A percentile compares a stretch with the other conserved stretches of the same genome.
Evolutionary conservation across 306 rosid species (phyloP).

Genomic region (Herpetospermum pedunculosum): DNA sequence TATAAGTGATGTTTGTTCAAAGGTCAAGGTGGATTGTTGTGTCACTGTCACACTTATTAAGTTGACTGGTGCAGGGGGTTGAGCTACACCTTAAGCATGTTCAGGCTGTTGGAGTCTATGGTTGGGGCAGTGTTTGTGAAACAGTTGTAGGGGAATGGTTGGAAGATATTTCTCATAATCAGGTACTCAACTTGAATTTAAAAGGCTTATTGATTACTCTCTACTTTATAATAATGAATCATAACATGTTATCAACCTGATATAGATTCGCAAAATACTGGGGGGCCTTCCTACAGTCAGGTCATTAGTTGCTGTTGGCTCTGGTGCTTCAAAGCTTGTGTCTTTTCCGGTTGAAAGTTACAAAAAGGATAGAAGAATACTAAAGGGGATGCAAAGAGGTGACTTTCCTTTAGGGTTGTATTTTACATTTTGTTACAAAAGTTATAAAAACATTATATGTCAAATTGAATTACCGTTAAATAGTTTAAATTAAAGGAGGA

Average conservation of each 20-base stretch:
- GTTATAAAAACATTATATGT: not conserved
- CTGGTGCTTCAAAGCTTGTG: slow-evolving; percentile 83
- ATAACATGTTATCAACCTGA: slow-evolving; percentile 9
- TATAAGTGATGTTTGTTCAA: slow-evolving; percentile 3
- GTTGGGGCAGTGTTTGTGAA: slow-evolving; percentile 92
- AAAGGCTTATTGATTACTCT: slow-evolving; percentile 15
- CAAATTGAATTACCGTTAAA: not conserved
- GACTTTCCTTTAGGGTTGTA: not conserved
- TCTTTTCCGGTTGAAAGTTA: slow-evolving; percentile 88
- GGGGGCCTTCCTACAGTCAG: slow-evolving; percentile 75
- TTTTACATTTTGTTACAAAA: not conserved
- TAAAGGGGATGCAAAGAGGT: slow-evolving; percentile 99
- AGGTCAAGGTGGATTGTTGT: slow-evolving; percentile 8
- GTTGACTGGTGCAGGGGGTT: slow-evolving; percentile 55
- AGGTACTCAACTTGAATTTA: slow-evolving; percentile 36
- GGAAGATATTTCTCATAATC: slow-evolving; percentile 89
- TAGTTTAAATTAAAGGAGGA: not conserved
- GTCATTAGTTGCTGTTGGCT: slow-evolving; percentile 67
- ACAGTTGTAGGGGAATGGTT: slow-evolving; percentile 80
- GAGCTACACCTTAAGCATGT: slow-evolving; percentile 86
- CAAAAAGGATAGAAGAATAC: slow-evolving; percentile 78
- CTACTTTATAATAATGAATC: not conserved
- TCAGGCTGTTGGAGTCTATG: slow-evolving; percentile 77
- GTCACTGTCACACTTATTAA: slow-evolving; percentile 3
- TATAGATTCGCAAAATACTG: slow-evolving; percentile 72